These are phyloP conservation scores for Ophiostoma sp. DNA, from an alignment of 2,329 filamentous ascomycete genomes.

Conservation along the genomic window DNA sequence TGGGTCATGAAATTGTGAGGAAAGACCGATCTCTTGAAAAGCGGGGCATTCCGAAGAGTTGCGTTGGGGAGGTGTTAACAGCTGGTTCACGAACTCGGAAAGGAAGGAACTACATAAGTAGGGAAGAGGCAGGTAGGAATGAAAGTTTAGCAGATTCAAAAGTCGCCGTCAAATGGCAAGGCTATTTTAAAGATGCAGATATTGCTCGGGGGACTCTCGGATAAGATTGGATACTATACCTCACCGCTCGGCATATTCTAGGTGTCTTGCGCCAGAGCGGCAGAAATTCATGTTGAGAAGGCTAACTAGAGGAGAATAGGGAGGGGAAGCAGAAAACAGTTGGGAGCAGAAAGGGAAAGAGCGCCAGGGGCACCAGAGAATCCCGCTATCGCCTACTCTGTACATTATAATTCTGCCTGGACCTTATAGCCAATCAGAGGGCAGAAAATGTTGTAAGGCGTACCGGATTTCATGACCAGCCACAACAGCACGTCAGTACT, in stretches of 20 bases:
- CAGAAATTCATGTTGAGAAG: neutral
- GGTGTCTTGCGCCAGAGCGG: neutral
- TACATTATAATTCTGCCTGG: neutral
- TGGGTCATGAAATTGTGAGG: slow-evolving; percentile 3
- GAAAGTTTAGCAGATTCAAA: neutral
- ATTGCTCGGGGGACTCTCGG: neutral
- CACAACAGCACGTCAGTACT: neutral
- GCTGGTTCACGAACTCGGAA: neutral
- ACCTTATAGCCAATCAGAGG: neutral
- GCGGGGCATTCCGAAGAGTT: neutral
- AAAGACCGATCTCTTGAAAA: slow-evolving; percentile 9
- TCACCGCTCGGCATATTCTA: neutral
- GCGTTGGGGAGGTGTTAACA: neutral
- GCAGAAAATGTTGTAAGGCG: neutral
- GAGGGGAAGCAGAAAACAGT: neutral
- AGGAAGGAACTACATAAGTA: neutral
- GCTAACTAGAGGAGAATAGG: neutral
- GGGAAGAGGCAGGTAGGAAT: neutral
- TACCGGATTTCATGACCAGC: neutral
- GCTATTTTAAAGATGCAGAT: neutral
- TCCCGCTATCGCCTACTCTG: neutral
- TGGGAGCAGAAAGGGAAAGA: neutral
- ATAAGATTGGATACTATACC: neutral
- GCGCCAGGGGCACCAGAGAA: neutral
- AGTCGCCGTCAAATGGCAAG: too few relatives aligned